Conservation (phyloP, 768 basidiomycete species). For the Russula griseocarnosa region DNA sequence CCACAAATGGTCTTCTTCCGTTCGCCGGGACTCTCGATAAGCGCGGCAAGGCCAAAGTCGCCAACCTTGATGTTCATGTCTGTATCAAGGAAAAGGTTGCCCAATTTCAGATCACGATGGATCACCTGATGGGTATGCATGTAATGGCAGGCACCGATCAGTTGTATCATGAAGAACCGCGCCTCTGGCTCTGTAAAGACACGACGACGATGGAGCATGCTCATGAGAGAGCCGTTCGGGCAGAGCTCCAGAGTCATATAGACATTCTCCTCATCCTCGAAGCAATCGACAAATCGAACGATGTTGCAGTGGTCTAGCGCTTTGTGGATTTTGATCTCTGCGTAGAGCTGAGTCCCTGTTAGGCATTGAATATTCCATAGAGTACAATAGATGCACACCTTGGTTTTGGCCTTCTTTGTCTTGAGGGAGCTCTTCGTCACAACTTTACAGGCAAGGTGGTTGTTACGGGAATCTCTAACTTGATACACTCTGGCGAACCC, state of each 20-base stretch:
- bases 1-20: conserved; percentile 99
- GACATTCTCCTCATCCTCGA: conserved; percentile 92
- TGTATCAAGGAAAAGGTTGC: conserved; percentile 87
- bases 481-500: conserved; percentile 97
- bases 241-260: conserved; percentile 97
- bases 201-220: conserved; percentile 80
- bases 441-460: conserved; percentile 83
- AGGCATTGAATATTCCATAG: not conserved
- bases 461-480: conserved; percentile 67
- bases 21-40: conserved; percentile 95
- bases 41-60: conserved; percentile 94
- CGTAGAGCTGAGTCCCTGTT: conserved; percentile 65
- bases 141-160: conserved; percentile 94
- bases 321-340: conserved; percentile 97
- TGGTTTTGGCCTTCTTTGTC: conserved; percentile 96
- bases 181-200: conserved; percentile 90
- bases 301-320: conserved; percentile 90
- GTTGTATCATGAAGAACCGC: conserved; percentile 88
- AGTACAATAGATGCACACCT: conserved; percentile 48
- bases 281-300: conserved; percentile 87
- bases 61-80: conserved; percentile 97
- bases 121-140: conserved; percentile 98
- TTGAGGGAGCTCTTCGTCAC: conserved; percentile 89
- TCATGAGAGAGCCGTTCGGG: conserved; percentile 84
- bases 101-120: conserved; percentile 94